Base-by-base conservation (phyloP, 495 filamentous ascomycete species). In the Thermothielavioides terrestris region DNA sequence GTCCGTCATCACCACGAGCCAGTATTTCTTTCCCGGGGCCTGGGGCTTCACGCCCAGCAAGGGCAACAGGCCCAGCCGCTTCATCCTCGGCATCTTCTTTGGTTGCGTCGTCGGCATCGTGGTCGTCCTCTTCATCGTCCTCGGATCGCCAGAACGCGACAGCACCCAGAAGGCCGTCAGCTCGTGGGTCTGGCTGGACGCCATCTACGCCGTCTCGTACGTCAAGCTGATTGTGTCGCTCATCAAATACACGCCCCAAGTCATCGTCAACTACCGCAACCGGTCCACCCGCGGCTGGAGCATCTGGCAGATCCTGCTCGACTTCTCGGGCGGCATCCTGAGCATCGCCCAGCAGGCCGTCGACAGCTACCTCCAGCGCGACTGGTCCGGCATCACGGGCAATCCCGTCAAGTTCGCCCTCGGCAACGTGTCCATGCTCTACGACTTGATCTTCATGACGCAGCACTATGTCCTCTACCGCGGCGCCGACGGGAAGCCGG, bases 211-310 rank as follows among this genome's bases (percentile, higher is more conserved):
- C 12, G 67, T 92, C 20, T 84, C 84, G 15, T 94, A 88, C 58
- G 75, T 92, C 64, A 98, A 98, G 66, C 72, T 98, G n/a, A 56
- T 89, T 20, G 78, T 94, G 37, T 94, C 88, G 1, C 60, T 95
- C 4, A 73, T 95, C 57, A 98, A 98, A 64, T 98, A 97, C 67
- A 77, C 85, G 31, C 94, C 92, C 11, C 92, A 98, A 68, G 82
- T 83, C 10, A 73, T 80, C 53, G 72, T 84, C 52, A 97, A 97
- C 69, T 89, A 85, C 58, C 76, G 79, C 60, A 85, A 88, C 42
- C 74, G 82, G 52, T 90, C 86, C 30, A 98, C 92, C 2, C 67
- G 72, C 25, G 92, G 94, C 30, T 97, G 90, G 90, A 83, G 77
- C 47, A 96, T 97, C 49, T 58, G 68, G 36, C 85, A 89, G 64